phyloP scores from a whole-genome alignment of 2,329 filamentous ascomycete genomes.

The Fusarium compactum region DNA sequence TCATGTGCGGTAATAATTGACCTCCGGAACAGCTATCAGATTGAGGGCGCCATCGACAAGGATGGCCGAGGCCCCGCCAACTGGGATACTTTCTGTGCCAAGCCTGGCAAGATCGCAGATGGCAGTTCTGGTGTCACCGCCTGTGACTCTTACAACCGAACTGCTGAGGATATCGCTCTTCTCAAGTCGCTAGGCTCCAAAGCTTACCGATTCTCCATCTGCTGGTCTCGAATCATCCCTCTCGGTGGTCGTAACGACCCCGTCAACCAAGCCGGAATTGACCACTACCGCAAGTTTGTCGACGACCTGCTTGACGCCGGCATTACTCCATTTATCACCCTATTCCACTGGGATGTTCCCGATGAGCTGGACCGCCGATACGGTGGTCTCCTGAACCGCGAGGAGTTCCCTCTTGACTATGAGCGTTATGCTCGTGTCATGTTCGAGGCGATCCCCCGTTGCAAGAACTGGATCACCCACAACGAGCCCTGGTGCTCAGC shows the following conservation, averaged over 20 bases:
- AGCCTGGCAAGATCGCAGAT: slow-evolving; percentile 85
- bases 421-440: slow-evolving; percentile 81
- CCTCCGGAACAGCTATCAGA: slow-evolving; percentile 77
- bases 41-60: slow-evolving; percentile 80
- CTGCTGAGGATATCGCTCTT: slow-evolving; percentile 79
- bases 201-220: slow-evolving; percentile 86
- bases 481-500: slow-evolving; percentile 91
- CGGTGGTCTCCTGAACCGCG: slow-evolving; percentile 81
- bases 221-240: slow-evolving; percentile 87
- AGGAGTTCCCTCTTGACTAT: slow-evolving; percentile 86
- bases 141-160: slow-evolving; percentile 89
- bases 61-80: slow-evolving; percentile 86
- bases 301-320: slow-evolving; percentile 81
- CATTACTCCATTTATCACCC: slow-evolving; percentile 83
- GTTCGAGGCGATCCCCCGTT: slow-evolving; percentile 79
- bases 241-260: slow-evolving; percentile 86
- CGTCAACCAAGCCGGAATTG: slow-evolving; percentile 80
- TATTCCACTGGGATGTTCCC: slow-evolving; percentile 91
- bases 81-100: slow-evolving; percentile 90
- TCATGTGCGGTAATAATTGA: slow-evolving; percentile 31
- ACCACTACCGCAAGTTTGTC: slow-evolving; percentile 82
- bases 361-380: slow-evolving; percentile 83
- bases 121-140: slow-evolving; percentile 80
- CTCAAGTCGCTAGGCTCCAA: slow-evolving; percentile 79
- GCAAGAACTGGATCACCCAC: slow-evolving; percentile 91